These are phyloP conservation scores for Dictyophora rubrovolvata DNA, from an alignment of 768 basidiomycete genomes.

Conservation along the genomic window DNA sequence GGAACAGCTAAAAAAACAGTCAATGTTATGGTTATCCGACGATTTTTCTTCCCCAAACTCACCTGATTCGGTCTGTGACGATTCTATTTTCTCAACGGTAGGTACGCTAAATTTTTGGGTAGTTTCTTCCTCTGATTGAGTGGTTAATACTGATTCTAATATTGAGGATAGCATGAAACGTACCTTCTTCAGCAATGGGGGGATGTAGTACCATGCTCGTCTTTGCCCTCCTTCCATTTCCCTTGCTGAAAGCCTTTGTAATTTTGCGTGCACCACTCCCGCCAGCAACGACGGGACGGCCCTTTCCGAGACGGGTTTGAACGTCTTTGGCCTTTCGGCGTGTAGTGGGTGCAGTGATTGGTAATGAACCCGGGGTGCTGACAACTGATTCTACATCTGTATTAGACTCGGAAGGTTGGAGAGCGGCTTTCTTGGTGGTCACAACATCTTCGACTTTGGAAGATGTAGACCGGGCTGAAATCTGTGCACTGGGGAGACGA, in stretches of 20 bases:
- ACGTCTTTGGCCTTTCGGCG: constrained; percentile 65
- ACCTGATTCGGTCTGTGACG: not conserved
- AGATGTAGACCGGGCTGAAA: constrained; percentile 13
- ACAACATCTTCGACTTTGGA: constrained; percentile 25
- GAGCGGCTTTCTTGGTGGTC: constrained; percentile 32
- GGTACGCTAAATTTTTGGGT: not conserved
- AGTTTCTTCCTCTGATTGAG: not conserved
- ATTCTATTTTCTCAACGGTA: not conserved
- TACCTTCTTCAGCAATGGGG: constrained; percentile 38
- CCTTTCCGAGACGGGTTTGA: constrained; percentile 61
- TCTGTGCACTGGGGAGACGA: constrained; percentile 19
- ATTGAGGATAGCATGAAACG: constrained; percentile 3
- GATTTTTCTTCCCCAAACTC: not conserved
- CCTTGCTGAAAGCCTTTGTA: constrained; percentile 47
- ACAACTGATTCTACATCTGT: not conserved
- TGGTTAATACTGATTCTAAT: not conserved
- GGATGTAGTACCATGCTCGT: constrained; percentile 42
- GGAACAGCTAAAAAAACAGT: not conserved
- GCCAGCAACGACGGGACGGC: constrained; percentile 55
- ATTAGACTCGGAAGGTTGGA: constrained; percentile 3
- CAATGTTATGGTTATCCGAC: not conserved
- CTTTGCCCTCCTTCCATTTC: constrained; percentile 38
- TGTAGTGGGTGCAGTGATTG: constrained; percentile 15
- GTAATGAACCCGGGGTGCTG: not conserved
- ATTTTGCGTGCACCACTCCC: constrained; percentile 56